Evolutionary conservation across 2,329 filamentous ascomycete genomes (phyloP).

Genomic region (Aspergillus quadricinctus): DNA sequence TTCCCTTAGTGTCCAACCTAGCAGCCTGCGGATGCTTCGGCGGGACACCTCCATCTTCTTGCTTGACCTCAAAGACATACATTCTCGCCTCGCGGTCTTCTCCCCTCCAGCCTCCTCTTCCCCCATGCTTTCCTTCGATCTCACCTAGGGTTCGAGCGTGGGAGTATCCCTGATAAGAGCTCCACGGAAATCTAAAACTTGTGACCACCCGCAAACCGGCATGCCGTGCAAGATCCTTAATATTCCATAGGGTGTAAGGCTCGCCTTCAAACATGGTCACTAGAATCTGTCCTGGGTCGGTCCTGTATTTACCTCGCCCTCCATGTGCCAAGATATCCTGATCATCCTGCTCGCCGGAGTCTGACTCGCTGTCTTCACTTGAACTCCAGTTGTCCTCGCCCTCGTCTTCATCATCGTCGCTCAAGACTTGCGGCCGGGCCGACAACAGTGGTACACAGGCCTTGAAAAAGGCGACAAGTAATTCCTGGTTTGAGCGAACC

Average conservation of each 20-base stretch:
- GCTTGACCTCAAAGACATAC: conserved; percentile 44
- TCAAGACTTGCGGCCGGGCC: conserved; percentile 16
- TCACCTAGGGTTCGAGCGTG: conserved; percentile 46
- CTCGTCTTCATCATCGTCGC: conserved; percentile 16
- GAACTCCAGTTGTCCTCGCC: conserved; percentile 5
- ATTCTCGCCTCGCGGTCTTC: conserved; percentile 45
- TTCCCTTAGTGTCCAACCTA: conserved; percentile 19
- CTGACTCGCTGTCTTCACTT: conserved; percentile 4
- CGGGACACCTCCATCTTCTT: conserved; percentile 21
- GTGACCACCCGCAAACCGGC: conserved; percentile 43
- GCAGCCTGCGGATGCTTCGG: neutral
- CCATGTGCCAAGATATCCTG: neutral
- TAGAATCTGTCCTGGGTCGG: conserved; percentile 56
- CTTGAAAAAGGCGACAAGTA: conserved; percentile 48
- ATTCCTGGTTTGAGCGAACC: conserved; percentile 78
- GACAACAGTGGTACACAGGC: conserved; percentile 40
- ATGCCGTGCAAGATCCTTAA: conserved; percentile 79
- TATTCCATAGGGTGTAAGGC: conserved; percentile 94
- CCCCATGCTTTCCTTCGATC: conserved; percentile 37
- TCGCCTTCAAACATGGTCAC: conserved; percentile 90
- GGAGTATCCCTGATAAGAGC: conserved; percentile 44
- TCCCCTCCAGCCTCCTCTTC: conserved; percentile 43
- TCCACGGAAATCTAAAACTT: conserved; percentile 46
- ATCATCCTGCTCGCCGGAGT: neutral
- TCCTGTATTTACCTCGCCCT: conserved; percentile 15